Base-by-base conservation (phyloP, 2,329 filamentous ascomycete species). In the Stenocarpella maydis region DNA sequence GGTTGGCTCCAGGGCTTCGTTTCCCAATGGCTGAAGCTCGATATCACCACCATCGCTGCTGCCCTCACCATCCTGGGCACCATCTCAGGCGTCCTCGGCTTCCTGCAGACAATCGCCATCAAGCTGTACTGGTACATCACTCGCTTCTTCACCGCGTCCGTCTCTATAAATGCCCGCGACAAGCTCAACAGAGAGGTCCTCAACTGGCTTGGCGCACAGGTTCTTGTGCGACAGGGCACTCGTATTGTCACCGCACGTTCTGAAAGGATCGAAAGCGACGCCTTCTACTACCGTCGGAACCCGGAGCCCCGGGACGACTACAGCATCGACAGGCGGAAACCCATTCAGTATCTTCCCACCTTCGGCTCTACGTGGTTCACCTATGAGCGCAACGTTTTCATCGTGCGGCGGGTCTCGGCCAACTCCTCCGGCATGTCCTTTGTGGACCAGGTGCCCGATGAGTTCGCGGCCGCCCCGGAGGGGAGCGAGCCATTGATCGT, bases 401-500 rank as follows among this genome's bases (percentile, higher is more conserved):
- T 81, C 65, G 76, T 81, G 24, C 76, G 78, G 15, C 76, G 79
- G 10, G 74, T 80, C 19, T 71, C 78, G 3, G 72, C 70, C 8
- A 69, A 41, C 26, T 49, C 37, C 28, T 31, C 71, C 69, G 53
- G 68, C 41, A 4, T 71, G 67, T 58, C 65, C 53, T n/a, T 69
- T 64, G 53, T 69, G 61, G 68, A 53, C 21, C 70, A 73, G 10
- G 75, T 74, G 0, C 75, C 78, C 0, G 77, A 79, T 39, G 78
- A 81, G 70, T 80, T 78, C 55, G 72, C 74, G 0, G 76, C 76
- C 5, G 76, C 79, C 0, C 78, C 79, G 0, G 74, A 76, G 14
- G 80, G 80, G 37, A 72, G 77, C n/a, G 80, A 81, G 70, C 80
- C 79, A 19, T 75, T 81, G 19, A 75, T 81, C 6, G 74, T 82